Percentiles rank a stretch among this genome's conserved stretches.
Conservation (phyloP, 192 early-diverging fungal genomes). For the Podila epicladia region DNA sequence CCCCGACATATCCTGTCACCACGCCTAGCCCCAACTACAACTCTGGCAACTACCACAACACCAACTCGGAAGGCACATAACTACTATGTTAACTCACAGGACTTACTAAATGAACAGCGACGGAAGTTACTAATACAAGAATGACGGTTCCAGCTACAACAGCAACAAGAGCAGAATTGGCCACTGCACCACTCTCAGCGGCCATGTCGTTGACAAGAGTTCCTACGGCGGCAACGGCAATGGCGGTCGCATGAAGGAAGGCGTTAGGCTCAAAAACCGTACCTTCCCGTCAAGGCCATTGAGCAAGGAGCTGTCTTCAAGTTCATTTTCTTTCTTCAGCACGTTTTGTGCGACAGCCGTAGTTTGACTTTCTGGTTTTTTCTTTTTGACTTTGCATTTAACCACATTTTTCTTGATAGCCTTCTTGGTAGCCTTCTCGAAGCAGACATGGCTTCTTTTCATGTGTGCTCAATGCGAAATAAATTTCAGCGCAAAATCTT, state of each 20-base stretch:
- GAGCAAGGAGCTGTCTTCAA: too few relatives aligned
- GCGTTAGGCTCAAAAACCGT: too few relatives aligned
- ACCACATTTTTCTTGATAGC: too few relatives aligned
- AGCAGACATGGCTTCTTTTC: too few relatives aligned
- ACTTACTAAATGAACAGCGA: too few relatives aligned
- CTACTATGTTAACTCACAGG: too few relatives aligned
- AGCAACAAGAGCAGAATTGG: background rate
- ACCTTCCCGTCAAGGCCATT: too few relatives aligned
- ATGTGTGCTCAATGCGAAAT: too few relatives aligned
- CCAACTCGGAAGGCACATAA: constrained; percentile 1
- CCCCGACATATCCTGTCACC: background rate
- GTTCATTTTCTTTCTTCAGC: too few relatives aligned
- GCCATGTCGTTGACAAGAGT: background rate
- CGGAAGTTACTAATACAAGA: background rate
- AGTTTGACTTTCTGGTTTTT: background rate
- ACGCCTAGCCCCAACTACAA: background rate
- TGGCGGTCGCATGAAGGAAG: background rate
- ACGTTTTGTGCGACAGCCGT: background rate
- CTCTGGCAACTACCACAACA: constrained; percentile 8
- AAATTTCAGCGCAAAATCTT: too few relatives aligned
- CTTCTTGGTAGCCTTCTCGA: too few relatives aligned
- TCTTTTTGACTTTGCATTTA: background rate
- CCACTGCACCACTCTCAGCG: background rate
- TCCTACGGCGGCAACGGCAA: background rate
- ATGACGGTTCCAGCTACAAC: background rate